Conservation (phyloP, 495 filamentous ascomycete species). For the Podospora appendiculata region DNA sequence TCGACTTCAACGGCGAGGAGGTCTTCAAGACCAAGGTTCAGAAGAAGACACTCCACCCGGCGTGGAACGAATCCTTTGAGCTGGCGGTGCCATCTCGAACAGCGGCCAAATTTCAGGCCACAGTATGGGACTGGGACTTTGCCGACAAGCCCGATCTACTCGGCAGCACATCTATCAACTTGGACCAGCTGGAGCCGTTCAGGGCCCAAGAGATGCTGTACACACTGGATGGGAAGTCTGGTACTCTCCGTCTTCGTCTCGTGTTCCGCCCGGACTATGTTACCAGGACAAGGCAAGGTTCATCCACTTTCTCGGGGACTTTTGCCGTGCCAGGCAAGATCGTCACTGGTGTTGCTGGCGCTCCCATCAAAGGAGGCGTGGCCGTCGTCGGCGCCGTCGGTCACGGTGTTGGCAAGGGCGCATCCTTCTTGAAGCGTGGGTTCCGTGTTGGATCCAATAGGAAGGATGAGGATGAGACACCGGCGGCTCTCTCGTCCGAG, state of each 20-base stretch:
- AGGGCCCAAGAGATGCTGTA: constrained; percentile 60
- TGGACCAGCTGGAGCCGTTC: constrained; percentile 81
- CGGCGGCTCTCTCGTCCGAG: constrained; percentile 12
- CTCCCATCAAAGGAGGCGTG: constrained; percentile 83
- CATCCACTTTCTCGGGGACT: constrained; percentile 87
- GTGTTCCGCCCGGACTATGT: constrained; percentile 96
- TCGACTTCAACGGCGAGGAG: constrained; percentile 76
- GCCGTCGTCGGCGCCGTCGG: constrained; percentile 63
- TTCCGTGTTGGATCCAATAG: constrained; percentile 46
- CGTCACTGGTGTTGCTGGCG: constrained; percentile 67
- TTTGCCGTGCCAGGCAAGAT: constrained; percentile 89
- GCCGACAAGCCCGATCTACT: constrained; percentile 85
- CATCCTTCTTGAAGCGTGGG: constrained; percentile 75
- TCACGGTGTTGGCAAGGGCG: constrained; percentile 77
- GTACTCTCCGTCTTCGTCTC: constrained; percentile 70
- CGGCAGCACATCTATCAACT: constrained; percentile 67
- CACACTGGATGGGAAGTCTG: constrained; percentile 83
- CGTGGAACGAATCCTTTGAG: constrained; percentile 96
- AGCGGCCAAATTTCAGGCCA: constrained; percentile 74
- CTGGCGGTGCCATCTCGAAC: constrained; percentile 72
- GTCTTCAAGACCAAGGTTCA: constrained; percentile 88
- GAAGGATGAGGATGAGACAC: constrained; percentile 47
- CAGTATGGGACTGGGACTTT: constrained; percentile 93
- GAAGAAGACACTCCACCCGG: constrained; percentile 92
- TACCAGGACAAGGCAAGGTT: constrained; percentile 77